Evolutionary conservation across 176 grass and related monocot species (phyloP), one percentile per base, ranked within the genome.

Genomic region (Musa troglodytarum): DNA sequence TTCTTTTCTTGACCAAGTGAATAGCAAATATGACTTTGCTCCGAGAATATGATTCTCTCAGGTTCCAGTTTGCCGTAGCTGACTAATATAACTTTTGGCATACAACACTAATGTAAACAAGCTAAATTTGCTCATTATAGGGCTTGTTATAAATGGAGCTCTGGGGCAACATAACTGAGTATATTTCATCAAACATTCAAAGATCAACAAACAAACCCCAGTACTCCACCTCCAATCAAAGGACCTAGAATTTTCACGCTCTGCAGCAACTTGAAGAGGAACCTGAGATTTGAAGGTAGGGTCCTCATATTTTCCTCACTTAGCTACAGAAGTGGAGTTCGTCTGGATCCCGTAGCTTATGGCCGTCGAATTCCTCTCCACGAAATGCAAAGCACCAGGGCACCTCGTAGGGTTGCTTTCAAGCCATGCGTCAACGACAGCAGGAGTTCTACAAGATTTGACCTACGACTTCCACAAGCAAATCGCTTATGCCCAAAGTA

Each of bases 251-350:
- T 93, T 98, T 87, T 98, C 94, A 17, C 90, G 87, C 82, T 98
- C 94, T 50, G 90, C 94, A 49, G 94, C 94, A 87, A 98, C 72
- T 87, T 93, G 94, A 87, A 98, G 90, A 2, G 94, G 94, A 80
- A 93, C 89, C 81, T 98, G 90, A 77, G 91, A 98, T 74, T 98
- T 98, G 82, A 98, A 93, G 13, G 94, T 98, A 29, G 94, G 90
- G 52, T 98, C 94, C 77, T 98, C 94, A 66, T 87, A 98, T 54
- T 76, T 81, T 63, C 94, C 94, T 84, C 94, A 81, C 52, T 78
- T 75, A 64, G 88, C 86, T 66, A 98, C 90, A 3, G 84, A 74
- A 58, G 94, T 98, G 52, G 94, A 98, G 82, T 98, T 98, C 54
- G 94, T 98, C 76, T 98, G 94, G 52, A 98, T 86, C 54, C 94